These are phyloP conservation scores for Auxenochlorella pyrenoidosa DNA, from an alignment of 139 green algal genomes.

Conservation along the genomic window DNA sequence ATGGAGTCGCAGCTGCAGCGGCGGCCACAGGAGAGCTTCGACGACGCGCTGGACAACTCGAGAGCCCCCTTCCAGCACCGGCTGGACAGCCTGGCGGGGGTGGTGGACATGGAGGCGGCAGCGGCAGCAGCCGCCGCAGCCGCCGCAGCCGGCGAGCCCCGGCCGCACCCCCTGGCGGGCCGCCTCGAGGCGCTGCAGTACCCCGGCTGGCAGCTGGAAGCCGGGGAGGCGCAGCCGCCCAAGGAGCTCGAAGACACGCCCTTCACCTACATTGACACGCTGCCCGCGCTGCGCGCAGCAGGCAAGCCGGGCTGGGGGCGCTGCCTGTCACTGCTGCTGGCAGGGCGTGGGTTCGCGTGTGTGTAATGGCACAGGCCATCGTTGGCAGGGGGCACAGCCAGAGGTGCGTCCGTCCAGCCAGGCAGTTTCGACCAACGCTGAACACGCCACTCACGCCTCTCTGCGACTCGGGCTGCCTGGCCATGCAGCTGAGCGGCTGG, in stretches of 20 bases:
- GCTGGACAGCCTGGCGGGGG: constrained; percentile 37
- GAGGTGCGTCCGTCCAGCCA: too few relatives aligned
- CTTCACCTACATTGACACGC: constrained; percentile 44
- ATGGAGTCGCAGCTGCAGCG: constrained; percentile 22
- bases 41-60: constrained; percentile 67
- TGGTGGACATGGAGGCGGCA: background rate
- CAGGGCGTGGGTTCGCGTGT: too few relatives aligned
- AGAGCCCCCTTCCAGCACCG: constrained; percentile 59
- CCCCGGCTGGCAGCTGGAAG: constrained; percentile 48
- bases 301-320: background rate
- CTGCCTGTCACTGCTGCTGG: background rate
- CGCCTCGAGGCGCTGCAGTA: constrained; percentile 65
- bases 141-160: background rate
- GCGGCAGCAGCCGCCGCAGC: background rate
- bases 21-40: constrained; percentile 66
- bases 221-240: constrained; percentile 18
- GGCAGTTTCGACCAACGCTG: too few relatives aligned
- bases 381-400: too few relatives aligned
- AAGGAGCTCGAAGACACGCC: constrained; percentile 31
- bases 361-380: too few relatives aligned
- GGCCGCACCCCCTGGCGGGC: constrained; percentile 68
- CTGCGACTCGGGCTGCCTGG: background rate
- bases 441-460: background rate
- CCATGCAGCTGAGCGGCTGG: constrained; percentile 51
- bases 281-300: constrained; percentile 25